Evolutionary conservation across 257 asterid species (phyloP).

Genomic region (Lantana camara): DNA sequence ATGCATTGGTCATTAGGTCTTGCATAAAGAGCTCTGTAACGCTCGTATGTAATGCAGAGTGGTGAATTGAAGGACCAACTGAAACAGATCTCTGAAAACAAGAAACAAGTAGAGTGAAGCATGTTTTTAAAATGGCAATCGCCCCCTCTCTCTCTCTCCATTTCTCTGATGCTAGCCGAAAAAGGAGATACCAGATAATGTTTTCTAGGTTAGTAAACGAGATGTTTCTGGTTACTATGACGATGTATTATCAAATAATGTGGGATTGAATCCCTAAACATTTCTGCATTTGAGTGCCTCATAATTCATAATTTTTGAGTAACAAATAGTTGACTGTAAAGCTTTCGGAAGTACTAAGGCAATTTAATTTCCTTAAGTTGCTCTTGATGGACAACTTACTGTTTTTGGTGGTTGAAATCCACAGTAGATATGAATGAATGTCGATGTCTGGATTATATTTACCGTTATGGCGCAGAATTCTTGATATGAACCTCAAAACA

Average conservation of each 20-base stretch:
- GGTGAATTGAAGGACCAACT: slow-evolving; percentile 80
- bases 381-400: too few relatives aligned
- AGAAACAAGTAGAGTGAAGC: slow-evolving; percentile 37
- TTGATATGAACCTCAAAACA: too few relatives aligned
- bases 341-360: too few relatives aligned
- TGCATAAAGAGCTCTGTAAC: slow-evolving; percentile 19
- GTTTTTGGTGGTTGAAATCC: too few relatives aligned
- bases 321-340: neutral
- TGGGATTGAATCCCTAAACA: neutral
- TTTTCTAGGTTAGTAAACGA: neutral
- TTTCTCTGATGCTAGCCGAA: neutral
- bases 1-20: neutral
- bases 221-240: neutral
- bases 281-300: neutral
- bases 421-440: too few relatives aligned
- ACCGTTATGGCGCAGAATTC: too few relatives aligned
- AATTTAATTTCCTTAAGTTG: too few relatives aligned
- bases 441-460: too few relatives aligned
- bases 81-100: slow-evolving; percentile 40
- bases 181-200: neutral
- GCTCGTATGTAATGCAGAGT: slow-evolving; percentile 47
- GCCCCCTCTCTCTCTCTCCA: neutral
- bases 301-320: neutral
- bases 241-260: slow-evolving; percentile 13
- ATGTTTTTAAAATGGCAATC: neutral